A percentile compares a stretch with the other conserved stretches of the same genome.
Evolutionary conservation across 306 rosid genomes (phyloP).

Genomic region (Sindora glabra): DNA sequence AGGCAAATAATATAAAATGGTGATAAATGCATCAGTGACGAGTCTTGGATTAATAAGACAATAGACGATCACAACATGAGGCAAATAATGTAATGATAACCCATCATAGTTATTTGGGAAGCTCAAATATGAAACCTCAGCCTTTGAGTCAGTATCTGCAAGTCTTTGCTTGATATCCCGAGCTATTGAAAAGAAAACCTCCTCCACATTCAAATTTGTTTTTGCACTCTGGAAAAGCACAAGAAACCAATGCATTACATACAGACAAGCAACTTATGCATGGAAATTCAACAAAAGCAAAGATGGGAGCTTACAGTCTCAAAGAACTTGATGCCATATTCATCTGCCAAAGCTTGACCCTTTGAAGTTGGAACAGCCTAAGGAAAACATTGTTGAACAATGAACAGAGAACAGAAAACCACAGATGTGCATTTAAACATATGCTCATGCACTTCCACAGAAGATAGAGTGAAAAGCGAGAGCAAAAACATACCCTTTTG

Average conservation of each 20-base stretch:
- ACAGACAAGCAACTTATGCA: neutral
- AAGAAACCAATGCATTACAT: slow-evolving; percentile 24
- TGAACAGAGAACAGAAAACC: slow-evolving; percentile 16
- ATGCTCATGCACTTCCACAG: slow-evolving; percentile 1
- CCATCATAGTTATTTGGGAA: slow-evolving; percentile 7
- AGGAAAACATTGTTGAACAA: slow-evolving; percentile 16
- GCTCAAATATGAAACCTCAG: slow-evolving; percentile 49
- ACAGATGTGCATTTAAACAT: neutral
- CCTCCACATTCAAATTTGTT: slow-evolving; percentile 92
- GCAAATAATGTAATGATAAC: neutral
- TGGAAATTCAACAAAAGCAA: slow-evolving; percentile 10
- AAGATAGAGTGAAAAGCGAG: slow-evolving; percentile 6
- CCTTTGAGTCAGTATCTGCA: slow-evolving; percentile 80
- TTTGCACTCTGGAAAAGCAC: slow-evolving; percentile 76
- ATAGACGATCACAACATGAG: neutral
- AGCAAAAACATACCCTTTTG: slow-evolving; percentile 63
- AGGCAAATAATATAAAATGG: neutral
- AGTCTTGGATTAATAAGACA: too few species aligned
- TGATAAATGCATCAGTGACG: neutral
- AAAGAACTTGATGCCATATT: slow-evolving; percentile 89
- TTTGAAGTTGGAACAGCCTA: slow-evolving; percentile 94
- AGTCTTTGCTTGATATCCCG: slow-evolving; percentile 95
- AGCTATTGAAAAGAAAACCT: slow-evolving; percentile 93
- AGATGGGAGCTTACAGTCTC: slow-evolving; percentile 67
- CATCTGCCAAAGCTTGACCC: slow-evolving; percentile 96